phyloP scores from a whole-genome alignment of 2,329 filamentous ascomycete genomes.

The Knufia fluminis region DNA sequence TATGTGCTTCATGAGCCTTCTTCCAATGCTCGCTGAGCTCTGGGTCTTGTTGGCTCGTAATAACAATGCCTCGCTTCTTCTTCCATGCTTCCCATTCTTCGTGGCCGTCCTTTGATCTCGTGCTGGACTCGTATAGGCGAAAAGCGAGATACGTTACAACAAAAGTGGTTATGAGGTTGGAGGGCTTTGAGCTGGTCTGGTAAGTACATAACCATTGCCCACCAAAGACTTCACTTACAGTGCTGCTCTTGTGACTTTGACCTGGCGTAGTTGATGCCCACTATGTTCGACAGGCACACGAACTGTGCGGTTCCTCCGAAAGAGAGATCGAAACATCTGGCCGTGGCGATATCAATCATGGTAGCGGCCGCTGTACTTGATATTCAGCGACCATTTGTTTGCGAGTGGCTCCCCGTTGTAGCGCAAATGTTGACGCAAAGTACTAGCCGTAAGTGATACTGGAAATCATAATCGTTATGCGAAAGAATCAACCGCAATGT shows the following conservation, averaged over 20 bases:
- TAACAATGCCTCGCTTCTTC: background rate
- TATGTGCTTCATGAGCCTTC: conserved; percentile 5
- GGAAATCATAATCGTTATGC: background rate
- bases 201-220: background rate
- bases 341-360: conserved; percentile 1
- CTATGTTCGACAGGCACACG: conserved; percentile 20
- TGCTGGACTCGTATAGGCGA: conserved; percentile 7
- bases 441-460: too few relatives aligned
- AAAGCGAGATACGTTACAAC: conserved; percentile 17
- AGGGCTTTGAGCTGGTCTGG: conserved; percentile 10
- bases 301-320: conserved; percentile 19
- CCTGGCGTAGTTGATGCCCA: conserved; percentile 15
- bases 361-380: conserved; percentile 6
- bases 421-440: background rate
- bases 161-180: conserved; percentile 18
- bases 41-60: background rate
- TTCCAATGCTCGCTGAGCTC: conserved; percentile 5
- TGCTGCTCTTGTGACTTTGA: conserved; percentile 15
- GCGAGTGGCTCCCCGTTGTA: background rate
- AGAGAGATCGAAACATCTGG: conserved; percentile 21
- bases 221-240: conserved; percentile 10
- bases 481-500: background rate
- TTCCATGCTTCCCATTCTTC: conserved; percentile 2
- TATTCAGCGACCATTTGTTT: background rate
- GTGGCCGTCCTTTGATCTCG: background rate